Base-by-base conservation (phyloP, 139 green algal species). In the Coelastrella sp. region DNA sequence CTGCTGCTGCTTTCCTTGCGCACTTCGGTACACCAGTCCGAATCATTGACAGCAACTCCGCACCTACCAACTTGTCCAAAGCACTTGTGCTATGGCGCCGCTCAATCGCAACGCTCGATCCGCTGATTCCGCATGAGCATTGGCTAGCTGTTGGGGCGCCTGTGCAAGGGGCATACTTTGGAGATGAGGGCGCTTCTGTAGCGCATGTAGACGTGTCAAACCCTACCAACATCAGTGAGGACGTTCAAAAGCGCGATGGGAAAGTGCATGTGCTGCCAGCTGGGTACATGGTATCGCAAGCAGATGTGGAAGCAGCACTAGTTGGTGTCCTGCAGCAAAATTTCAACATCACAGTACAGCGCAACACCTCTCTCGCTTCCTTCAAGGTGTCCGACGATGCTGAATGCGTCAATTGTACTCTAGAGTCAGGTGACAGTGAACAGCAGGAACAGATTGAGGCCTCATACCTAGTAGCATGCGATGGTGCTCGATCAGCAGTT, bases 81-180 rank as follows among this genome's bases (percentile, higher is more conserved):
- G 84, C 84, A 14, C 71, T 89, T 16, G 84, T 89, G 56, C 5
- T 89, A 11, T 89, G 84, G 84, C 84, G 84, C 7, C 54, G 84
- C 14, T 47, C 54, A 7, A 56, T 89, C 5, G 4, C 58, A 4
- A 81, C 84, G 11, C 56, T 89, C 13, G 73, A 79, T 8, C 56
- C 71, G 5, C 54, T 82, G 19, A 81, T 89, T n/a, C 84, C 84
- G 17, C 17, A 23, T 7, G 7, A 32, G 19, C 4, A 58, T 2
- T 89, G 84, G 84, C 7, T 22, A 8, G 56, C 59, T 17, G 4
- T 32, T 54, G 82, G 82, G 16, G 11, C 16, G 68, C 17, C 58
- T 8, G 68, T 81, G 11, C 6, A 0, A 3, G 57, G 54, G 14
- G 71, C 71, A 19, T 73, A 32, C 66, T 82, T 89, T 61, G 84